Base-by-base conservation (phyloP, 805 yeast genomes). In the Crinitomyces ghanaensis region DNA sequence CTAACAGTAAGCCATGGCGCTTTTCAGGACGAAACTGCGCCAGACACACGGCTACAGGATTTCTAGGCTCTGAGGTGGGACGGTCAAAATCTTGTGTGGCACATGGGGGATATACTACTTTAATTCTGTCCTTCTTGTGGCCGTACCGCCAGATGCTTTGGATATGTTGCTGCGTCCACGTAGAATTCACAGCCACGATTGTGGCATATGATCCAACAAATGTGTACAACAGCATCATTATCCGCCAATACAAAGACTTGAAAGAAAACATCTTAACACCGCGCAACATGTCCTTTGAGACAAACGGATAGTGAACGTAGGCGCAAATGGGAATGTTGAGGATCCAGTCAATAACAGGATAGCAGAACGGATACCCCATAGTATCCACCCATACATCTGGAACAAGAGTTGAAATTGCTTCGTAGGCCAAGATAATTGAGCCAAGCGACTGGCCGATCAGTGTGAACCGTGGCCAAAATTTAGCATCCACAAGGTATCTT, bases 11-110 rank as follows among this genome's bases (percentile, higher is more conserved):
- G 17, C 59, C 65, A 52, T 91, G 97, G 40, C 98, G 71, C 56
- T 91, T 91, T 53, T 91, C 99, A 1, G 95, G 91, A 38, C 99
- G 72, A 58, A 82, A 91, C 56, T 91, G 99, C 0, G 96, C 97
- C 30, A 91, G 59, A 36, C 74, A 79, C 13, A 80, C 60, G 39
- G 77, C 38, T 17, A 33, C 38, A 12, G 49, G 50, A 15, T 34
- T 34, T 11, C 55, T 34, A 6, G 34, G 35, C 26, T 47, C 35
- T 37, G 46, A 37, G 44, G 48, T 39, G 6, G 50, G 42, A 17
- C 44, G 43, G 13, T 59, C 51, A 31, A 70, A 53, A 21, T 62
- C 64, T 44, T 77, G 81, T 5, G 84, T 73, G 3, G 86, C 83
- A 50, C 93, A 82, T 0, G 98, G 96, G 4, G 99, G 98, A 50